Evolutionary conservation across 2,329 filamentous ascomycete species (phyloP).

Genomic region (Dichotomopilus funicola): DNA sequence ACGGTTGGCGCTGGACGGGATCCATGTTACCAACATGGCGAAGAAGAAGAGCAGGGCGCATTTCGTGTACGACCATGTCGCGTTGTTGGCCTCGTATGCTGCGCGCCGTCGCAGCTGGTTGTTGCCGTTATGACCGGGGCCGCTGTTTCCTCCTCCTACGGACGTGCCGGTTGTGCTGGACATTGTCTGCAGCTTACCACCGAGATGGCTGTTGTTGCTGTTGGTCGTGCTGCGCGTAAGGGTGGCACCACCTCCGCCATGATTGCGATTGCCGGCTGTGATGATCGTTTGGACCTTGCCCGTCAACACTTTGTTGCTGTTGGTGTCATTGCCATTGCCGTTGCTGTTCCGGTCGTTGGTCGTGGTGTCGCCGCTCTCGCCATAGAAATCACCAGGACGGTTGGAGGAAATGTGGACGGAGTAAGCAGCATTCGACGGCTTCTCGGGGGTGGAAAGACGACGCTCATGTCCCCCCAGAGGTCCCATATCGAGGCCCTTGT

Average conservation of each 20-base stretch:
- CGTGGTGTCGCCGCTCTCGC: constrained; percentile 17
- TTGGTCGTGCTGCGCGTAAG: constrained; percentile 14
- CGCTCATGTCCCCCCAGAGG: constrained; percentile 25
- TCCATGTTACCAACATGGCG: constrained; percentile 66
- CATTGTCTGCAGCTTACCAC: not conserved
- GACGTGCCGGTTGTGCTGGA: constrained; percentile 12
- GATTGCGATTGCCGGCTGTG: constrained; percentile 10
- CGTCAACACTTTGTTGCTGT: not conserved
- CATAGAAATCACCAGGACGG: constrained; percentile 1
- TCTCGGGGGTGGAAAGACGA: constrained; percentile 7
- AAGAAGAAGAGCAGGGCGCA: constrained; percentile 66
- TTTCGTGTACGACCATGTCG: constrained; percentile 63
- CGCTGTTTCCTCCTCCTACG: not conserved
- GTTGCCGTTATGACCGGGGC: not conserved
- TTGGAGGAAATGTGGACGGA: constrained; percentile 46
- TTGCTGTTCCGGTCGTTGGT: constrained; percentile 22
- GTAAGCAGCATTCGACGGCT: constrained; percentile 32
- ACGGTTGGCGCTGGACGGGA: constrained; percentile 71
- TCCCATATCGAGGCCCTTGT: constrained; percentile 30
- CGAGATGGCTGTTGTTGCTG: not conserved
- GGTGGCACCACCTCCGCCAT: constrained; percentile 9
- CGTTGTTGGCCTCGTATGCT: constrained; percentile 51
- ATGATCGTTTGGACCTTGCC: constrained; percentile 21
- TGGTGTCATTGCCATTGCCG: not conserved
- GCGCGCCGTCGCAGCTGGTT: constrained; percentile 30